Evolutionary conservation across 2,329 filamentous ascomycete species (phyloP), one percentile per base, ranked within the genome.

Genomic region (Geosmithia flava): DNA sequence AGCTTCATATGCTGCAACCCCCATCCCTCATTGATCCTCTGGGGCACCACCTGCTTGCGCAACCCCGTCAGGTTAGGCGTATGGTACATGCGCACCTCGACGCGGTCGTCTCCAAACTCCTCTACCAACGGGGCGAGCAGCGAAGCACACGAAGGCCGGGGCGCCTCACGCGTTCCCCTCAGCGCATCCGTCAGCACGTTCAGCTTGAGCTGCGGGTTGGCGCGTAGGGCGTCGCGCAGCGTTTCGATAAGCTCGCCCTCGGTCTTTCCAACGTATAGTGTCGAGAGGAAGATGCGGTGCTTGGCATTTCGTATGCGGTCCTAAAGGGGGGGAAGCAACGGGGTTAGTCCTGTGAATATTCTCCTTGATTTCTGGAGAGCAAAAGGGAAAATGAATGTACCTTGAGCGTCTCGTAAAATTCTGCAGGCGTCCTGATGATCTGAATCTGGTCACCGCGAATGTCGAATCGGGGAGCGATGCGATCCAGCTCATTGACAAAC

Each of bases 1-100:
- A 98, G 72, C 73, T 98, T 98, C 91, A 98, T 98, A 61, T 98
- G 93, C 62, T 98, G 93, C 52, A 98, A 68, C 1, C 93, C 93
- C 93, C 93, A 98, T 17, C 93, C 93, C 67, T 98, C 93, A 56
- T 98, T 98, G 62, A 98, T 91, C 19, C 93, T 77, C 60, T 80
- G 87, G 0, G 93, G 93, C 2, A 97, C 79, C 54, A 86, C 72
- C 58, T 82, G 81, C 67, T 97, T 97, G 46, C 83, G 79, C 49
- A 94, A 56, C 0, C 93, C 93, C 2, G 87, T 95, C 53, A 98
- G 68, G 59, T 98, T 98, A 0, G 93, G 93, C 1, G 93, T 98
- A 65, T 98, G 93, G 61, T 94, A 98, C 89, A 98, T 94, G 56
- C 90, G 85, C 53, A 98, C 81, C 59, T 96, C 88, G 41, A 98